These are phyloP conservation scores for Actinidia polygama DNA, from an alignment of 179 eudicot genomes.

Conservation along the genomic window DNA sequence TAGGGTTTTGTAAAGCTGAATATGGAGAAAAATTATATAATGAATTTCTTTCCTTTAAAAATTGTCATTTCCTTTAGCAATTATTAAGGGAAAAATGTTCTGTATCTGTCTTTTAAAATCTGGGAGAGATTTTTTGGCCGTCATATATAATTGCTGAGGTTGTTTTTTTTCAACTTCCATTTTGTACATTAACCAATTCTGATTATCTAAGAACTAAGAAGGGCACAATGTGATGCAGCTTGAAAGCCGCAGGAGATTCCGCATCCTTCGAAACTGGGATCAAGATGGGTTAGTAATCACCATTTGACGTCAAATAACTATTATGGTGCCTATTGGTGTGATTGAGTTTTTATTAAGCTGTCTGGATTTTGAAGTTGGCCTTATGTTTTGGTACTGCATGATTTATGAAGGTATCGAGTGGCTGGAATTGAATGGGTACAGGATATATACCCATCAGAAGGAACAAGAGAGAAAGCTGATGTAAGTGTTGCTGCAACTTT, in stretches of 20 bases:
- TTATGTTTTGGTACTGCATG: slow-evolving; percentile 13
- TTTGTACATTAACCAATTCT: neutral
- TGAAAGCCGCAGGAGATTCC: slow-evolving; percentile 94
- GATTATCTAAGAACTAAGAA: slow-evolving; percentile 17
- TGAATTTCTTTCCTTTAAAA: neutral
- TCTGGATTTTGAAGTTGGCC: slow-evolving; percentile 12
- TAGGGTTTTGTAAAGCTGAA: slow-evolving; percentile 1
- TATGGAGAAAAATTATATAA: neutral
- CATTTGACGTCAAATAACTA: neutral
- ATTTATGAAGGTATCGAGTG: slow-evolving; percentile 70
- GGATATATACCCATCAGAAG: slow-evolving; percentile 69
- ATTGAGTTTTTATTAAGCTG: neutral
- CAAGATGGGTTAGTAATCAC: slow-evolving; percentile 89
- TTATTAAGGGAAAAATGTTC: neutral
- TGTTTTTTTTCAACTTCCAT: neutral
- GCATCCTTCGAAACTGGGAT: slow-evolving; percentile 83
- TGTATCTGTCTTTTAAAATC: neutral
- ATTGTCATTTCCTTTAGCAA: neutral
- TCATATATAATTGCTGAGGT: neutral
- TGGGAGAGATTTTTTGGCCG: neutral
- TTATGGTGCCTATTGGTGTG: neutral
- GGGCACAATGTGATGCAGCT: slow-evolving; percentile 53
- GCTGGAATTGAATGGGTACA: slow-evolving; percentile 92
- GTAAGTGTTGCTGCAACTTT: slow-evolving; percentile 24
- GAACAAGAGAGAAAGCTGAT: slow-evolving; percentile 67